phyloP scores from a whole-genome alignment of 257 asterid genomes.

The Datura wrightii region DNA sequence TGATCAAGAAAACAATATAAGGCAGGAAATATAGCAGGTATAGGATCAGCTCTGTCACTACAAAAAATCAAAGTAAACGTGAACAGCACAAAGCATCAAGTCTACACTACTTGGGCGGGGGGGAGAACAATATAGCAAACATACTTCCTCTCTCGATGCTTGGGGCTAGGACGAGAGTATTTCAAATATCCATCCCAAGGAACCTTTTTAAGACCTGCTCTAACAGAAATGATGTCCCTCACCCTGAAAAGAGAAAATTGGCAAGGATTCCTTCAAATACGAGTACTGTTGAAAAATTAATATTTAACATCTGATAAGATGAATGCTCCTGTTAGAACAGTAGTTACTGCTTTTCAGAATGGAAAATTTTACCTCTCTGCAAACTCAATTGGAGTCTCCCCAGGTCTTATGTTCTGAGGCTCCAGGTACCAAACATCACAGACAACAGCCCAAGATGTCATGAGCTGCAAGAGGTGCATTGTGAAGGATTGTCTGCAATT shows the following conservation, averaged over 20 bases:
- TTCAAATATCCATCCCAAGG: conserved; percentile 88
- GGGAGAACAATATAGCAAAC: conserved; percentile 32
- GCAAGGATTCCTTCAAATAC: background rate
- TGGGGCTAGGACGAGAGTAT: conserved; percentile 96
- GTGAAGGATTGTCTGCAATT: conserved; percentile 91
- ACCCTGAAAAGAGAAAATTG: conserved; percentile 60
- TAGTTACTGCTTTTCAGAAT: background rate
- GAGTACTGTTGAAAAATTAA: background rate
- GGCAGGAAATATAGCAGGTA: background rate
- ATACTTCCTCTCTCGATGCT: conserved; percentile 91
- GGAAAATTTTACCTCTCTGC: conserved; percentile 77
- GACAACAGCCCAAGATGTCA: conserved; percentile 99
- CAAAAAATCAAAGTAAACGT: background rate
- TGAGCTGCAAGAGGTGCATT: conserved; percentile 91
- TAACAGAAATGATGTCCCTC: conserved; percentile 87
- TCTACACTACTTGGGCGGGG: background rate
- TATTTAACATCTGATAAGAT: background rate
- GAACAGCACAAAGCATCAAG: background rate
- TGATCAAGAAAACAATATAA: background rate
- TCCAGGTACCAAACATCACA: conserved; percentile 99
- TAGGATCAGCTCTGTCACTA: background rate
- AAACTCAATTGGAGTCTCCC: conserved; percentile 91
- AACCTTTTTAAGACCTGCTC: conserved; percentile 77
- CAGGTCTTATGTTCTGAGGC: conserved; percentile 89
- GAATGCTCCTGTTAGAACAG: background rate